Evolutionary conservation across 495 filamentous ascomycete genomes (phyloP).

Genomic region (Tuber magnatum): DNA sequence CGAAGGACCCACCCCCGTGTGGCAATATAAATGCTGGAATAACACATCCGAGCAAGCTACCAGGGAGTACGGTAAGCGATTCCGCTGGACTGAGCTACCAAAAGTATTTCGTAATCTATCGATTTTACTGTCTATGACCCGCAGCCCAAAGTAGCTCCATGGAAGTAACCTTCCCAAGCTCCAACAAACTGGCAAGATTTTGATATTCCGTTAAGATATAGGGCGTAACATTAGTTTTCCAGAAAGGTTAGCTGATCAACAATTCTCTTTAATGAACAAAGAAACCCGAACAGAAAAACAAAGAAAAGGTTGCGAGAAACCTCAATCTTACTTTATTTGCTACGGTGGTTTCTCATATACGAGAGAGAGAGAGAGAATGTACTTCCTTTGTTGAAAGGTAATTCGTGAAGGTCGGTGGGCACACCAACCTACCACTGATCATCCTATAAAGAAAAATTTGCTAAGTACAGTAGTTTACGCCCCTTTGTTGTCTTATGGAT

Average conservation of each 20-base stretch:
- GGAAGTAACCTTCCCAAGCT: too few species aligned
- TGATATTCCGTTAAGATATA: neutral
- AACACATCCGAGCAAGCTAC: neutral
- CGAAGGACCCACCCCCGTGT: accelerated
- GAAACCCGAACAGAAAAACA: neutral
- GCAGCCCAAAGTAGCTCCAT: too few species aligned
- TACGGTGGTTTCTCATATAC: neutral
- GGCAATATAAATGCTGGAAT: neutral
- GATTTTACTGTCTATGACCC: too few species aligned
- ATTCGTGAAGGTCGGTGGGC: neutral
- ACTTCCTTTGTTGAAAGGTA: neutral
- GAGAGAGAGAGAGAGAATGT: too few species aligned
- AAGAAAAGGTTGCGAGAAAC: neutral
- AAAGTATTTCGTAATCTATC: too few species aligned
- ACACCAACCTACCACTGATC: too few species aligned
- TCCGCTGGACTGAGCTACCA: neutral
- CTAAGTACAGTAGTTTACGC: too few species aligned
- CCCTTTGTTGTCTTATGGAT: neutral
- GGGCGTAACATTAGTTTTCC: neutral
- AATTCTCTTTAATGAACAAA: neutral
- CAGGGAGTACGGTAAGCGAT: neutral
- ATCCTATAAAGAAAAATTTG: too few species aligned
- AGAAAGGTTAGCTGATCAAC: neutral
- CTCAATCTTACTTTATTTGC: neutral
- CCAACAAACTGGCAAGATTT: too few species aligned